Evolutionary conservation across 2,329 filamentous ascomycete species (phyloP).

Genomic region (Neofusicoccum cordaticola): DNA sequence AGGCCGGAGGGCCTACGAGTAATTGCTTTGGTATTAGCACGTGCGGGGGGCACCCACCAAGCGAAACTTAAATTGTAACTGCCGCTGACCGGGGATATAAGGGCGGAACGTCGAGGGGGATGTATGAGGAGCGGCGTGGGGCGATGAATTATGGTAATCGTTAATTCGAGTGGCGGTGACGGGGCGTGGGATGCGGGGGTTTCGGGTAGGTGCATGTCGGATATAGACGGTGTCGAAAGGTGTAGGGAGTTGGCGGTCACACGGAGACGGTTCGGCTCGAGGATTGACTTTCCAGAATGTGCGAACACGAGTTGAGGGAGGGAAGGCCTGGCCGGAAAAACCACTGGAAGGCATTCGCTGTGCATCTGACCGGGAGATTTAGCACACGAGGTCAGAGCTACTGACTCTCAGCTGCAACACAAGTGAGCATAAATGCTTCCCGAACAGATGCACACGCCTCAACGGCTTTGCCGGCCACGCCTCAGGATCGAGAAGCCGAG

Average conservation of each 20-base stretch:
- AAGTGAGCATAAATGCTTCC: neutral
- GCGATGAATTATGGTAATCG: neutral
- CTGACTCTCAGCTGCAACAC: neutral
- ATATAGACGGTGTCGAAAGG: neutral
- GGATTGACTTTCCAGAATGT: neutral
- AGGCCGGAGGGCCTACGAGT: too few species aligned
- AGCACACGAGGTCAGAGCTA: neutral
- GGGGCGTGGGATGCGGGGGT: neutral
- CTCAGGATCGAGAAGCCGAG: slow-evolving; percentile 3
- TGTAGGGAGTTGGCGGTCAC: neutral
- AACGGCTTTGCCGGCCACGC: neutral
- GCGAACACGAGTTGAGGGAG: neutral
- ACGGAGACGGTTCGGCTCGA: neutral
- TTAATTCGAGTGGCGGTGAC: neutral
- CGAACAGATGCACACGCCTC: neutral
- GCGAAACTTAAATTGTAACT: neutral
- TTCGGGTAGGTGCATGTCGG: slow-evolving; percentile 7
- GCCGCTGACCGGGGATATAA: neutral
- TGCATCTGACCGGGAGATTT: neutral
- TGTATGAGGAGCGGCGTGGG: neutral
- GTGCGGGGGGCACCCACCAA: neutral
- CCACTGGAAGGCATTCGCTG: neutral
- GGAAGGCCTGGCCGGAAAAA: neutral
- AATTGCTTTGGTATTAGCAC: neutral
- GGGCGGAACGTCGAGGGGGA: neutral